Evolutionary conservation across 2,329 filamentous ascomycete genomes (phyloP), one percentile per base, ranked within the genome.

Genomic region (Cytospora leucostoma): DNA sequence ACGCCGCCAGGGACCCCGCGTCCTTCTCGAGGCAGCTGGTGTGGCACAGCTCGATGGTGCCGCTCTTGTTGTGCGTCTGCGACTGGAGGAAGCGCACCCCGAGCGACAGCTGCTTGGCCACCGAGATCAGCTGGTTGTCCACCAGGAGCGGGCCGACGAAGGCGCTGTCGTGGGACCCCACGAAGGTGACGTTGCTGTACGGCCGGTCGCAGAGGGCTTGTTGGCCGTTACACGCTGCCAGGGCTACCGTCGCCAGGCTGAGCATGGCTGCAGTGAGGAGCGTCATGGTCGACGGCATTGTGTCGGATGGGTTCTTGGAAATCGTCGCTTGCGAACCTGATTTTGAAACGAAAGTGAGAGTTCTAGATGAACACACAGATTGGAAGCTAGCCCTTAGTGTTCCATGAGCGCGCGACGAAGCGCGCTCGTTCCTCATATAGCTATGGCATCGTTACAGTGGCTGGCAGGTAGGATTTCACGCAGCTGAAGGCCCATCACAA

Each of bases 1-100:
- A 90, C 5, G 73, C 68, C 10, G 78, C 73, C 19, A 91, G 75
- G 0, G 81, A 72, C 1, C 88, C 88, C 11, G 77, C 84, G 70
- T 89, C 82, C 50, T 87, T 78, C 47, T 86, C 75, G 56, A 77
- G 70, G 73, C 88, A 91, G 27, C 78, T 79, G 1, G 86, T 89
- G 71, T 91, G 88, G 73, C 88, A 90, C 71, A 88, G 77, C 67
- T 86, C 76, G 52, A 89, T 79, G 1, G 71, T 73, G 33, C 79
- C 80, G 61, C 79, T 74, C 59, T 80, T 74, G 44, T 80, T 75
- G 69, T 88, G 88, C 3, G 86, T 86, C 73, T 90, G 87, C 33
- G 81, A 85, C 69, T 88, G 84, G 13, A 91, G 74, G 67, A 87
- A 87, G 27, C 88, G 83, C 49, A 90, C 81, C 17, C 88, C 88